A percentile compares a stretch with the other conserved stretches of the same genome.
Evolutionary conservation across 2,329 filamentous ascomycete genomes (phyloP).

Genomic region (Aphanocladium album): DNA sequence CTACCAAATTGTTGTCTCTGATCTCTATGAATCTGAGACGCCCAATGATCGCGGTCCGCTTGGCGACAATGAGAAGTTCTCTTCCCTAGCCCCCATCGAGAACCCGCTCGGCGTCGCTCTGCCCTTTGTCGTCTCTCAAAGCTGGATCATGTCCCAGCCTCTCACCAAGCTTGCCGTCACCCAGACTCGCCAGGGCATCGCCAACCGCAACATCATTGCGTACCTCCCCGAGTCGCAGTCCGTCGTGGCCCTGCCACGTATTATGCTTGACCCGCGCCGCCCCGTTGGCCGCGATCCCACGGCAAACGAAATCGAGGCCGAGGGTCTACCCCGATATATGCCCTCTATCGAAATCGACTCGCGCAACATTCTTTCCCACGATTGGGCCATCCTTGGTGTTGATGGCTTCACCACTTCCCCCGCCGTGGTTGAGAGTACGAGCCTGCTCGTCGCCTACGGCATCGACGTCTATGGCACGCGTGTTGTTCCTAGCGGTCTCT

Average conservation of each 20-base stretch:
- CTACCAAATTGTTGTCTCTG: conserved; percentile 78
- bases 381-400: conserved; percentile 74
- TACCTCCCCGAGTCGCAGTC: conserved; percentile 68
- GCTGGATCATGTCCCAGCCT: conserved; percentile 75
- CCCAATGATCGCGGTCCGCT: conserved; percentile 82
- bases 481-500: conserved; percentile 79
- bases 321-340: conserved; percentile 72
- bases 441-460: conserved; percentile 81
- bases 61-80: conserved; percentile 65
- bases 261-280: conserved; percentile 76
- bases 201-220: conserved; percentile 73
- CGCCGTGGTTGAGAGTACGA: conserved; percentile 85
- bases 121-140: conserved; percentile 73
- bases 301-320: conserved; percentile 66
- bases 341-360: conserved; percentile 81
- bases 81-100: conserved; percentile 64
- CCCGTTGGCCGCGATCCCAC: conserved; percentile 82
- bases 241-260: conserved; percentile 74
- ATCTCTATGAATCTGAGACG: conserved; percentile 82
- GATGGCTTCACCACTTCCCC: conserved; percentile 68
- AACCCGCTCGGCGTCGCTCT: conserved; percentile 50
- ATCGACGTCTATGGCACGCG: conserved; percentile 84
- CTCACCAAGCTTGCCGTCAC: conserved; percentile 78
- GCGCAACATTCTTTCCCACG: conserved; percentile 73
- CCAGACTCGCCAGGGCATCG: conserved; percentile 87